A percentile compares a stretch with the other conserved stretches of the same genome.
These are phyloP conservation scores for Corymbia maculata DNA, from an alignment of 345 rosid genomes.

Conservation along the genomic window DNA sequence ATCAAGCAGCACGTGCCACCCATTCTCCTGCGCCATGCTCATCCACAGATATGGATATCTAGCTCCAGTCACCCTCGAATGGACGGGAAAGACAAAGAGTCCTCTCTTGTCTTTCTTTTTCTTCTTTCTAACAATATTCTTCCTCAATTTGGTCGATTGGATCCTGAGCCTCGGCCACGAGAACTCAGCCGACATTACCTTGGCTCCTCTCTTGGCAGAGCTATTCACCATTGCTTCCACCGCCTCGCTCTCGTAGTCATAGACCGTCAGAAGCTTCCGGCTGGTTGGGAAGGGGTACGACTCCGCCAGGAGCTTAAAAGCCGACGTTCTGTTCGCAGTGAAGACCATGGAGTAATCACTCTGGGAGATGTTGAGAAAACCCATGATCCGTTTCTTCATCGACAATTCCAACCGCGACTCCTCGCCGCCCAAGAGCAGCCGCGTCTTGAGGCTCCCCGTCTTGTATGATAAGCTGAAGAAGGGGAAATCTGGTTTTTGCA, in stretches of 20 bases:
- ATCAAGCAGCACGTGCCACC: conserved; percentile 86
- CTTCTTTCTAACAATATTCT: conserved; percentile 49
- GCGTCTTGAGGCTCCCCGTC: conserved; percentile 70
- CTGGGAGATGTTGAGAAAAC: conserved; percentile 62
- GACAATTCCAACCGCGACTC: conserved; percentile 57
- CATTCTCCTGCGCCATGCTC: conserved; percentile 80
- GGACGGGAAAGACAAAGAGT: conserved; percentile 79
- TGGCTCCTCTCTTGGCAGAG: conserved; percentile 71
- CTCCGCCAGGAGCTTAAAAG: conserved; percentile 82
- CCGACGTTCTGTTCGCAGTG: conserved; percentile 85
- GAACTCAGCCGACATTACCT: conserved; percentile 69
- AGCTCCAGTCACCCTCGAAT: conserved; percentile 82
- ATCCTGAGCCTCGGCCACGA: conserved; percentile 86
- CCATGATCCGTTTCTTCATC: conserved; percentile 71
- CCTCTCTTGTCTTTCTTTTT: conserved; percentile 57
- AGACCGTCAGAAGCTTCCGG: conserved; percentile 63
- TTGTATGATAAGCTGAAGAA: conserved; percentile 74
- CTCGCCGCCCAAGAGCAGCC: conserved; percentile 65
- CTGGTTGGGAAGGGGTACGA: conserved; percentile 71
- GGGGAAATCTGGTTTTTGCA: conserved; percentile 38
- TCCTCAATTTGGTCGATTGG: conserved; percentile 49
- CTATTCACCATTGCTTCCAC: conserved; percentile 53
- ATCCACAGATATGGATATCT: conserved; percentile 91
- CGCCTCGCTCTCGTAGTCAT: conserved; percentile 86
- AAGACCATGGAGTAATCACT: conserved; percentile 80